These are phyloP conservation scores for Aspergillus pseudoterreus DNA, from an alignment of 2,329 filamentous ascomycete genomes.

Conservation along the genomic window DNA sequence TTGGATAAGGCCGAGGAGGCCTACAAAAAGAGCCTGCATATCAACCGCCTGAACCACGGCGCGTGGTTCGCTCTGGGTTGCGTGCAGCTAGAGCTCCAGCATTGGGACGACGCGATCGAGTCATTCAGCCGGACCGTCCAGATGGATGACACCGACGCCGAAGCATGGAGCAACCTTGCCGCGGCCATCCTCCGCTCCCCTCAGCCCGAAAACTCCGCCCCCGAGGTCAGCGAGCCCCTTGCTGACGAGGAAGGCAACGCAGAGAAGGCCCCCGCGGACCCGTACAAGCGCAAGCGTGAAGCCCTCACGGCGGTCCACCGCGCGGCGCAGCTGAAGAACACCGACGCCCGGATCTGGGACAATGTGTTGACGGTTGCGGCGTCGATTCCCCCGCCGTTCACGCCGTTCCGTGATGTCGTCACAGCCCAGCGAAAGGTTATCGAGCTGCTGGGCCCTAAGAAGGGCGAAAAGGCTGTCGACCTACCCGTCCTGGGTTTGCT, in stretches of 20 bases:
- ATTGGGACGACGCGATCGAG: constrained; percentile 75
- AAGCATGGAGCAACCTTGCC: constrained; percentile 93
- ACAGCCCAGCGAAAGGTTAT: constrained; percentile 72
- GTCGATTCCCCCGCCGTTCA: constrained; percentile 65
- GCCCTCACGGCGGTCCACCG: constrained; percentile 82
- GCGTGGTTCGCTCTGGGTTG: constrained; percentile 92
- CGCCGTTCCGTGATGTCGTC: constrained; percentile 69
- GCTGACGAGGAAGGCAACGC: constrained; percentile 24
- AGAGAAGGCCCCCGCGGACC: constrained; percentile 39
- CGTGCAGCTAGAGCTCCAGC: constrained; percentile 71
- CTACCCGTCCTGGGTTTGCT: constrained; percentile 67
- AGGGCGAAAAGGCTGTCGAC: constrained; percentile 77
- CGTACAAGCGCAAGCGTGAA: constrained; percentile 64
- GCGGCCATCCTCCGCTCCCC: constrained; percentile 65
- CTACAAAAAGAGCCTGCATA: constrained; percentile 71
- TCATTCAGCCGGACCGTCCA: constrained; percentile 81
- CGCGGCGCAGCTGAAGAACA: constrained; percentile 75
- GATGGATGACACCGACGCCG: constrained; percentile 81
- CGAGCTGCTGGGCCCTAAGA: constrained; percentile 61
- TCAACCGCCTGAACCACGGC: constrained; percentile 76
- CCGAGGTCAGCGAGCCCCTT: constrained; percentile 23
- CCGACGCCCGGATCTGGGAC: constrained; percentile 93
- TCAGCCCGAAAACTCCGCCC: constrained; percentile 27
- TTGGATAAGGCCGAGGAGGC: constrained; percentile 68
- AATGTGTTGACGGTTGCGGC: constrained; percentile 87